Evolutionary conservation across 768 basidiomycete genomes (phyloP), one percentile per base, ranked within the genome.

Genomic region (Auricularia heimuer): DNA sequence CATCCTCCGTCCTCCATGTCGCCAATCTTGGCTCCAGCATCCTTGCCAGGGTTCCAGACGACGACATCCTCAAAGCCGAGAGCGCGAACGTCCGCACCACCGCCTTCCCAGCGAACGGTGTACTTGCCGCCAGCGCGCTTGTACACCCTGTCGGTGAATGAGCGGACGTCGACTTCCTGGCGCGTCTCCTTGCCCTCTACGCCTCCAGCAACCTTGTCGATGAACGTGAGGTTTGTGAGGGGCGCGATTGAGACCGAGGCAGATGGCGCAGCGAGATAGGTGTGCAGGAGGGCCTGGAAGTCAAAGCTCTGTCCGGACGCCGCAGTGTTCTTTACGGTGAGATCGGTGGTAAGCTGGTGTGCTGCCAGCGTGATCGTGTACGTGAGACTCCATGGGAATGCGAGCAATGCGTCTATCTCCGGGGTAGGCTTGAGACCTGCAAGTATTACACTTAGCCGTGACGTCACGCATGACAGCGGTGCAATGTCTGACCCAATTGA

Each of bases 231-330:
- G 36, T 86, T 82, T 70, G 85, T 80, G 39, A 96, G 79, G 6
- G 90, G 83, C 7, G 79, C 78, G 67, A 93, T 79, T 2, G 81
- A 74, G n/a, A 85, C 84, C 3, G 84, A 70, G 65, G 82, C 74
- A 16, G 86, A 76, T 56, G 88, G 84, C 56, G 84, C 83, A 10
- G 82, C 82, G 68, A 97, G 82, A 76, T 99, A 99, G 61, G 85
- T 94, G 76, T 99, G 97, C 63, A 99, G 82, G 56, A 98, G 81
- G 1, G 94, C 90, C 74, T 99, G 97, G 79, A 96, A 98, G 54
- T 82, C 79, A 0, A 77, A 71, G 3, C 74, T 75, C 62, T 73
- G 73, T 24, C 75, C 74, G 16, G 79, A 77, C 1, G 75, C 70
- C 16, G 47, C 8, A 6, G 84, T 80, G 71, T 97, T 96, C 68